Evolutionary conservation across 176 grass and related monocot genomes (phyloP), one percentile per base, ranked within the genome.

Genomic region (Oryza meridionalis): DNA sequence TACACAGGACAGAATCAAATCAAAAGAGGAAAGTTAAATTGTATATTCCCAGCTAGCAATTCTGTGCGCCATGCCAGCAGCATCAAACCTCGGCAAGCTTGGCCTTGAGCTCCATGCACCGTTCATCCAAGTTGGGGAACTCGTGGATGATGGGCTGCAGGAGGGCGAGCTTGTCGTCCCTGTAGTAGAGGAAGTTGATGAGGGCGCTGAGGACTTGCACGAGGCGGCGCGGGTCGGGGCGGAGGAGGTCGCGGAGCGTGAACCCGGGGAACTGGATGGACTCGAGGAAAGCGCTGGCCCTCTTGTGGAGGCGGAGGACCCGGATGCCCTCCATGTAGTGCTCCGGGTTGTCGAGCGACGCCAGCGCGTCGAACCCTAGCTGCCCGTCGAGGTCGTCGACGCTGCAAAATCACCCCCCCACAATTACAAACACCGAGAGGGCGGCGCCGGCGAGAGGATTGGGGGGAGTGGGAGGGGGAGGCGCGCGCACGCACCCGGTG

Each of bases 171-270:
- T 81, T 94, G 1, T 94, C 92, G 0, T 88, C 51, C 82, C 94
- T 97, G 61, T 90, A 94, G 78, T 84, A 86, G 67, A 97, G 85
- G 87, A 69, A 97, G 77, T 97, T 97, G 79, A 94, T 75, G 42
- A 94, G 1, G 33, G 90, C 82, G 77, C 95, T 97, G 78, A 97
- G 92, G 77, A 94, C 72, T 17, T 61, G 35, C 17, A 43, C 5
- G 32, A 84, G 84, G 14, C 86, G 88, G 50, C 62, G 88, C n/a
- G 82, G 75, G 9, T 79, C 64, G 19, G 95, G 92, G 47, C 76
- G 79, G 64, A 94, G 6, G 16, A 97, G 67, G 70, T 97, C 90
- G 7, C 84, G 77, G 46, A 97, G 70, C 11, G 71, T 86, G 84
- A 93, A 84, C 9, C 31, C 84, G 5, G 26, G 22, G 72, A 91